Evolutionary conservation across 768 basidiomycete species (phyloP).

Genomic region (Porphyrellus cyaneotinctus): DNA sequence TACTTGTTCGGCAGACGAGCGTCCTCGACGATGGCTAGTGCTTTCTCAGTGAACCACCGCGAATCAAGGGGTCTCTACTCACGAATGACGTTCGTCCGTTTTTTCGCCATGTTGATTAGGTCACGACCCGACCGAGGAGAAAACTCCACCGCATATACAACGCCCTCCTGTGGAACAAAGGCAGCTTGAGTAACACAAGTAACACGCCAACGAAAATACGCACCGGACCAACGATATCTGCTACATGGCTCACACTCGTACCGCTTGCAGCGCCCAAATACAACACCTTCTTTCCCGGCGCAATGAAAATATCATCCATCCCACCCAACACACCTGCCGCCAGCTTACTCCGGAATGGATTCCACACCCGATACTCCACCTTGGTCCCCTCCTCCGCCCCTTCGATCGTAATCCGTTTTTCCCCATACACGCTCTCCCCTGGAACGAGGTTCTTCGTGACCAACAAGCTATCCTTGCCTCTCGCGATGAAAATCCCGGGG

Average conservation of each 20-base stretch:
- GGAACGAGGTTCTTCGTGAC: constrained; percentile 98
- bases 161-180: constrained; percentile 65
- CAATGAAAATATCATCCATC: constrained; percentile 88
- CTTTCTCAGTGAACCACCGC: constrained; percentile 2
- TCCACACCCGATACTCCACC: constrained; percentile 98
- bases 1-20: constrained; percentile 96
- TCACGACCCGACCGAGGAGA: constrained; percentile 95
- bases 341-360: constrained; percentile 95
- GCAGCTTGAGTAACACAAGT: neutral
- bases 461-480: constrained; percentile 94
- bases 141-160: constrained; percentile 98
- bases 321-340: constrained; percentile 97
- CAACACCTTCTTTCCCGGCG: constrained; percentile 91
- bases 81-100: constrained; percentile 99
- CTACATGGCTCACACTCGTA: constrained; percentile 97
- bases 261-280: constrained; percentile 98
- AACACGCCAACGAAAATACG: constrained; percentile 26
- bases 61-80: constrained; percentile 30
- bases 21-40: constrained; percentile 89
- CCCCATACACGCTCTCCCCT: constrained; percentile 97
- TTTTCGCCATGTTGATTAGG: constrained; percentile 98
- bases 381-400: constrained; percentile 74
- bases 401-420: constrained; percentile 92
- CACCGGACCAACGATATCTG: constrained; percentile 96
- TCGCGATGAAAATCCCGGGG: constrained; percentile 92